A percentile compares a stretch with the other conserved stretches of the same genome.
phyloP scores from a whole-genome alignment of 768 basidiomycete genomes.

The Rhodotorula graminis region DNA sequence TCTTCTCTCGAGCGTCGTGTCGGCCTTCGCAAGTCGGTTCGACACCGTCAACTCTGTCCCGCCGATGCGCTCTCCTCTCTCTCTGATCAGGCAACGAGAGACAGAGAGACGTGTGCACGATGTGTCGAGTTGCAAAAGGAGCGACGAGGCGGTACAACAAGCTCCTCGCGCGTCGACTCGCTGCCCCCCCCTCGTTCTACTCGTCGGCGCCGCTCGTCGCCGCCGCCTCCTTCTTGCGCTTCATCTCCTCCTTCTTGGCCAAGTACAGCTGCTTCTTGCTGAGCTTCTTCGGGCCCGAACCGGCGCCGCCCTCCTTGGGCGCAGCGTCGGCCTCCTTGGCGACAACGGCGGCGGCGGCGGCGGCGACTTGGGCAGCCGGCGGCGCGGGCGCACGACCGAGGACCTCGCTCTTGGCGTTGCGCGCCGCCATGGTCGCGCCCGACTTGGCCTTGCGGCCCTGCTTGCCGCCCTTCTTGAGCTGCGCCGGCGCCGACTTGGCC shows the following conservation, averaged over 20 bases:
- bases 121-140: no score
- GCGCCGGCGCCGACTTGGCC: background rate
- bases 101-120: no score
- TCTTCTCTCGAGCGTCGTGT: background rate
- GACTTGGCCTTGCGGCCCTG: slow-evolving; percentile 10
- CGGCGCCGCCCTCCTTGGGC: background rate
- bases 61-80: no score
- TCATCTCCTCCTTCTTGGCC: slow-evolving; percentile 26
- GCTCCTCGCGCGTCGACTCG: background rate
- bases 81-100: no score
- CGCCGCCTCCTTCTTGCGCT: slow-evolving; percentile 23
- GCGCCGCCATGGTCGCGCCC: slow-evolving; percentile 5
- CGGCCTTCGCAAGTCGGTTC: background rate
- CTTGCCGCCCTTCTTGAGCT: slow-evolving; percentile 11
- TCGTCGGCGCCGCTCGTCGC: background rate
- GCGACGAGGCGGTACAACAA: no score
- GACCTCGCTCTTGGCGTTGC: slow-evolving; percentile 11
- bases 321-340: background rate
- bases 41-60: background rate
- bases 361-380: background rate
- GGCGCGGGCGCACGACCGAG: background rate
- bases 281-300: slow-evolving; percentile 14
- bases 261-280: slow-evolving; percentile 28
- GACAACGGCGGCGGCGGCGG: background rate
- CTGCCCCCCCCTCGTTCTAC: background rate